phyloP scores from a whole-genome alignment of 2,329 filamentous ascomycete genomes.

The Chalara sp. region DNA sequence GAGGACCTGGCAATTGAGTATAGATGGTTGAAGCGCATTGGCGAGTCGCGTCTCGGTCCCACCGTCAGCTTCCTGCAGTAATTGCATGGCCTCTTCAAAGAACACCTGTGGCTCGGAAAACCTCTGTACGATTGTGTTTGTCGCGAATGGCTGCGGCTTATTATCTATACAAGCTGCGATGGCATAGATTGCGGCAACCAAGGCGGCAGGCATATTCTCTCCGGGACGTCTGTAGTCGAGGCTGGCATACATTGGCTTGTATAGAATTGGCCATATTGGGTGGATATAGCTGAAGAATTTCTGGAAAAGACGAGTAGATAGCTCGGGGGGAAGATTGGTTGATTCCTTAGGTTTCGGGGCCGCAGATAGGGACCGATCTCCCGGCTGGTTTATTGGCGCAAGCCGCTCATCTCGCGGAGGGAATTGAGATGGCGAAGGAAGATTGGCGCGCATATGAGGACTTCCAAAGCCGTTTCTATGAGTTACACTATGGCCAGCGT shows the following conservation, averaged over 20 bases:
- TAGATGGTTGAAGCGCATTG: conserved; percentile 19
- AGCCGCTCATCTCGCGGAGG: not conserved
- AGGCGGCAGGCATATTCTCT: conserved; percentile 16
- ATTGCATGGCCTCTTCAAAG: conserved; percentile 17
- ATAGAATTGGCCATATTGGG: conserved; percentile 25
- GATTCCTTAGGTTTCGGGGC: not conserved
- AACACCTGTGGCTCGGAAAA: conserved; percentile 16
- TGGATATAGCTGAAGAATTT: conserved; percentile 25
- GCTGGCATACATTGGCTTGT: conserved; percentile 24
- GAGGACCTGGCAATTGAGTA: conserved; percentile 22
- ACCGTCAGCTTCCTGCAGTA: conserved; percentile 11
- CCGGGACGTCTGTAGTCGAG: conserved; percentile 19
- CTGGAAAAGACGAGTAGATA: conserved; percentile 21
- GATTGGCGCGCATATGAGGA: not conserved
- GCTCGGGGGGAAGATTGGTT: conserved; percentile 13
- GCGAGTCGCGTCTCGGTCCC: conserved; percentile 8
- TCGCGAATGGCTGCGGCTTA: conserved; percentile 7
- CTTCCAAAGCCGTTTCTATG: not conserved
- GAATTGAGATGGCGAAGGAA: not conserved
- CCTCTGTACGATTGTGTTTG: conserved; percentile 6
- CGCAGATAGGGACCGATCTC: not conserved
- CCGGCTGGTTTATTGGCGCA: not conserved
- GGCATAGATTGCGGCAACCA: conserved; percentile 22
- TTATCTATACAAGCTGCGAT: conserved; percentile 23
- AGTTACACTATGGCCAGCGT: not conserved